Conservation (phyloP, 495 filamentous ascomycete genomes). For the Lentithecium fluviatile region DNA sequence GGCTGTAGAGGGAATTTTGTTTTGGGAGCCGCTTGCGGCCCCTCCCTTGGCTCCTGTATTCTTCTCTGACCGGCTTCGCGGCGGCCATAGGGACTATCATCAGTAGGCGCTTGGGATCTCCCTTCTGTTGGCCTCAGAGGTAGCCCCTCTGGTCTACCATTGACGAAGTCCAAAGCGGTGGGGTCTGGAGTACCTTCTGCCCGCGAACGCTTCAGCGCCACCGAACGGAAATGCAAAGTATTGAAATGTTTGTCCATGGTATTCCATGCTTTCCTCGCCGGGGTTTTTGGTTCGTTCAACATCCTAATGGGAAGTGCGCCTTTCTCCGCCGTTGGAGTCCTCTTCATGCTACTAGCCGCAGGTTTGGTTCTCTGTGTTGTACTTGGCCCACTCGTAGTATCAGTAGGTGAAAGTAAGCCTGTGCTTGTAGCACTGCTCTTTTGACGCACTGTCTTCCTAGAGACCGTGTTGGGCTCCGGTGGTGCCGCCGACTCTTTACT, state of each 20-base stretch:
- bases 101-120: not conserved
- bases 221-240: conserved; percentile 7
- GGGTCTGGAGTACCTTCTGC: conserved; percentile 21
- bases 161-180: conserved; percentile 16
- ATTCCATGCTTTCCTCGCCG: conserved; percentile 1
- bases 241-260: not conserved
- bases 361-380: not conserved
- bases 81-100: conserved; percentile 11
- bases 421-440: too few species aligned
- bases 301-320: conserved; percentile 22
- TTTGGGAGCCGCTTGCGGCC: not conserved
- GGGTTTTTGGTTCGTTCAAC: conserved; percentile 8
- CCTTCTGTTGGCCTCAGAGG: not conserved
- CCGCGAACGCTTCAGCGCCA: conserved; percentile 12
- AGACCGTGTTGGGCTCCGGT: too few species aligned
- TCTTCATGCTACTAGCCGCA: not conserved
- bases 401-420: too few species aligned
- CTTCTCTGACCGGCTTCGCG: conserved; percentile 2
- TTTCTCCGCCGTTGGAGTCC: not conserved
- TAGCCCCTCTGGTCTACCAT: not conserved
- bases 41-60: not conserved
- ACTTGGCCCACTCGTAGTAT: not conserved
- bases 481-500: too few species aligned
- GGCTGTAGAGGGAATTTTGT: not conserved
- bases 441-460: too few species aligned